Evolutionary conservation across 1,284 basidiomycete species (phyloP).

Genomic region (Marasmius oreades): DNA sequence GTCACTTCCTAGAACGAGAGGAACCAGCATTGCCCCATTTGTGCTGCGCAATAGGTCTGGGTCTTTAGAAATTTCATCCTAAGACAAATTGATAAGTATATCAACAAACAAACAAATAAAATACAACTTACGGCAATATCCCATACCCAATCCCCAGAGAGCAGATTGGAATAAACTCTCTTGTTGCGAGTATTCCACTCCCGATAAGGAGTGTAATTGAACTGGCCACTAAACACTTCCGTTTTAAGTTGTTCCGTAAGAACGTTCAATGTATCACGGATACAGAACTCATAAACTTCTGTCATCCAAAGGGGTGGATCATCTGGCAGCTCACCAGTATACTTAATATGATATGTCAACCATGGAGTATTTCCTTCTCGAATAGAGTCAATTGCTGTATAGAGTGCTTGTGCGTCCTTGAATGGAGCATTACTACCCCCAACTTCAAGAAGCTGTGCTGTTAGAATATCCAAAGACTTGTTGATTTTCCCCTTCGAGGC

Average conservation of each 20-base stretch:
- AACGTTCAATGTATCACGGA: neutral
- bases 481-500: constrained; percentile 15
- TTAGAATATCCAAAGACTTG: constrained; percentile 15
- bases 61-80: constrained; percentile 23
- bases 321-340: constrained; percentile 20
- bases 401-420: constrained; percentile 19
- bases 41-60: constrained; percentile 18
- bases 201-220: too few relatives aligned
- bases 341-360: constrained; percentile 18
- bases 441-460: constrained; percentile 7
- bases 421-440: constrained; percentile 20
- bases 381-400: constrained; percentile 24
- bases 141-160: too few relatives aligned
- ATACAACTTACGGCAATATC: constrained; percentile 11
- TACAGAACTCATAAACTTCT: neutral
- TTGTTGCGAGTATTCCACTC: too few relatives aligned
- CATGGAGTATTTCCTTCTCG: constrained; percentile 22
- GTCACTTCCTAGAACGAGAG: constrained; percentile 31
- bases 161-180: too few relatives aligned
- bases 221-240: constrained; percentile 22
- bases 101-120: neutral
- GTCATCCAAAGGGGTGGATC: constrained; percentile 8
- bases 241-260: constrained; percentile 20
- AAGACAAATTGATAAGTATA: neutral
- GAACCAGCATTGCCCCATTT: constrained; percentile 27